Conservation (phyloP, 1,139 yeast genomes). For the Candida smagusa region DNA sequence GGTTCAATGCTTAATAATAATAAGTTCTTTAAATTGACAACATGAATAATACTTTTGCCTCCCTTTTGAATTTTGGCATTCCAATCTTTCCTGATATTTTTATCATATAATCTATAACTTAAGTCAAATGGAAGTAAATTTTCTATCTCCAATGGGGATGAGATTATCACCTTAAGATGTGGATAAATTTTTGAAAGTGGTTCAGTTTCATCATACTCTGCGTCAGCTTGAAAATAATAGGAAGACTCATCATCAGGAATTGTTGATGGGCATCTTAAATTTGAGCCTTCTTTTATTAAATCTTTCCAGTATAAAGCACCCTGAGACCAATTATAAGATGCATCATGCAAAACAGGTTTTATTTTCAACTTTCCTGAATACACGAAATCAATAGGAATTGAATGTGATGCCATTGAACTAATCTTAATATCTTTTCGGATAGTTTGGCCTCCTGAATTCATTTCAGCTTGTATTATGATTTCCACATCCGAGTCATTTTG, state of each 20-base stretch:
- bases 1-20: constrained; percentile 74
- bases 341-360: constrained; percentile 51
- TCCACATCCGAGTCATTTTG: constrained; percentile 70
- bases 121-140: constrained; percentile 84
- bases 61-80: constrained; percentile 62
- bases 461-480: constrained; percentile 40
- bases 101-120: constrained; percentile 73
- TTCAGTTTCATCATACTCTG: constrained; percentile 58
- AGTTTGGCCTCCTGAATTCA: constrained; percentile 10
- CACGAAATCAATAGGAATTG: constrained; percentile 74
- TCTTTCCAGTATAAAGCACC: constrained; percentile 64
- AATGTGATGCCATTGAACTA: constrained; percentile 50
- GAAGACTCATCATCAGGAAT: constrained; percentile 36
- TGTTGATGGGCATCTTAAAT: constrained; percentile 57
- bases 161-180: constrained; percentile 70
- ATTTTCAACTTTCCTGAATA: constrained; percentile 57
- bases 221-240: constrained; percentile 74
- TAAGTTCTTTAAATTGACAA: constrained; percentile 69
- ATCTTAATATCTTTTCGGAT: constrained; percentile 27
- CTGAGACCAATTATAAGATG: constrained; percentile 65
- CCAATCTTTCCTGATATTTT: constrained; percentile 71
- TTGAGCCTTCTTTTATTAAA: constrained; percentile 47
- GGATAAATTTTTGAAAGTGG: constrained; percentile 79
- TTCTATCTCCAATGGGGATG: constrained; percentile 85
- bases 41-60: constrained; percentile 69